Percentiles rank a stretch among this genome's conserved stretches.
Conservation (phyloP, 2,329 filamentous ascomycete genomes). For the Grosmannia serpens region DNA sequence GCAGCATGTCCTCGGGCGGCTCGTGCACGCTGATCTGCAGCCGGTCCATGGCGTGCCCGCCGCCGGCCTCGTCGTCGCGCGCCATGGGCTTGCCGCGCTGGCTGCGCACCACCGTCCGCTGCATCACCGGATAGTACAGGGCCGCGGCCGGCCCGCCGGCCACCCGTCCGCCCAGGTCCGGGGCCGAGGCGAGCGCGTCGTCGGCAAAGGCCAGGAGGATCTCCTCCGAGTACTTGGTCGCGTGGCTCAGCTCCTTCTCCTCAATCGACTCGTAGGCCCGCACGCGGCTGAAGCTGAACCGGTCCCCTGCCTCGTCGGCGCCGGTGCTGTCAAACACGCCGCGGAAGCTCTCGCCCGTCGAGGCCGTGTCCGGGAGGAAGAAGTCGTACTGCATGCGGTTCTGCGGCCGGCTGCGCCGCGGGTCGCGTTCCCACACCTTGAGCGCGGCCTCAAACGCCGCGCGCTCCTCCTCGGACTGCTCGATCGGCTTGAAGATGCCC, state of each 20-base stretch:
- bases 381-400: conserved; percentile 56
- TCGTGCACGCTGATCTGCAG: conserved; percentile 44
- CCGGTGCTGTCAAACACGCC: conserved; percentile 46
- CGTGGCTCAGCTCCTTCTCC: conserved; percentile 43
- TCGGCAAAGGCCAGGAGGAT: conserved; percentile 48
- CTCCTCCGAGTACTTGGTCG: conserved; percentile 53
- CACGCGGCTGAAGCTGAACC: conserved; percentile 50
- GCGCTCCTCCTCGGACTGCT: conserved; percentile 42
- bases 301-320: conserved; percentile 30
- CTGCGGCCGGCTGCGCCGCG: conserved; percentile 41
- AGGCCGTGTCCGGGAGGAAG: conserved; percentile 42
- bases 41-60: conserved; percentile 40
- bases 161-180: conserved; percentile 21
- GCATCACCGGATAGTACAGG: conserved; percentile 59
- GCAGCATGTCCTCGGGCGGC: conserved; percentile 39
- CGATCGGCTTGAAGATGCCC: conserved; percentile 49
- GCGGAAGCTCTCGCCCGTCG: conserved; percentile 43
- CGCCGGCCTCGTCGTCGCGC: conserved; percentile 19
- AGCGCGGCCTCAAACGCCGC: conserved; percentile 36
- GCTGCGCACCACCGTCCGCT: conserved; percentile 49
- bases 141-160: conserved; percentile 42
- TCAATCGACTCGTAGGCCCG: conserved; percentile 54
- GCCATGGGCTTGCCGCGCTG: conserved; percentile 51
- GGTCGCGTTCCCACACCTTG: conserved; percentile 45
- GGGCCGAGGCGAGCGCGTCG: conserved; percentile 22